Conservation (phyloP, 1,139 yeast genomes). For the Wickerhamomyces sp. region DNA sequence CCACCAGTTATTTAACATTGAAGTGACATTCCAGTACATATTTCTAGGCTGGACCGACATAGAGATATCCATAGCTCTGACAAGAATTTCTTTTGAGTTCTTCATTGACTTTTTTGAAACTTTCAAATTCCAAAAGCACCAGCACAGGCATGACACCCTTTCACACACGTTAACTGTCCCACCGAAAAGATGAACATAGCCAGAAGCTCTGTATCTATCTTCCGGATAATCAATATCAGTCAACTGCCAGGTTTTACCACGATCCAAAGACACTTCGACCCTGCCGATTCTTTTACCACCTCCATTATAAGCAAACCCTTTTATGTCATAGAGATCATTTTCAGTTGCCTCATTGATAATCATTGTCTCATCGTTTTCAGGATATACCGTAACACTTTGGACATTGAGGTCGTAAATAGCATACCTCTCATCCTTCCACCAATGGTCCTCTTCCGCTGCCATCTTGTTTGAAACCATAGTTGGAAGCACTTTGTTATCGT, state of each 20-base stretch:
- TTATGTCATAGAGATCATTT: conserved; percentile 19
- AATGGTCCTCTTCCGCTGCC: conserved; percentile 25
- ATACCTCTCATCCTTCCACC: conserved; percentile 33
- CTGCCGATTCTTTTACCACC: conserved; percentile 31
- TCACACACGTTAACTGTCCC: conserved; percentile 31
- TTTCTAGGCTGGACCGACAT: conserved; percentile 32
- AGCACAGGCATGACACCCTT: conserved; percentile 28
- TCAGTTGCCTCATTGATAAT: conserved; percentile 5
- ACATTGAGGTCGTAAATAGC: conserved; percentile 29
- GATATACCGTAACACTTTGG: conserved; percentile 29
- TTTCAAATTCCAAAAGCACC: conserved; percentile 31
- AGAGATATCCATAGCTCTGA: conserved; percentile 31
- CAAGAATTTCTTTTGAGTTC: conserved; percentile 26
- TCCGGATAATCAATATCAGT: conserved; percentile 29
- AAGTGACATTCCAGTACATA: conserved; percentile 34
- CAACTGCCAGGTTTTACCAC: conserved; percentile 28
- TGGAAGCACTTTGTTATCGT: conserved; percentile 32
- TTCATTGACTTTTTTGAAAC: conserved; percentile 20
- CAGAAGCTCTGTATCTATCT: conserved; percentile 27
- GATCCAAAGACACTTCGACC: conserved; percentile 30
- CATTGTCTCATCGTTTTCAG: conserved; percentile 25
- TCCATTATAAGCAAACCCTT: conserved; percentile 32
- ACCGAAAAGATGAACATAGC: conserved; percentile 27
- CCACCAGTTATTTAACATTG: conserved; percentile 35
- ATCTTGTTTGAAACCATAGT: conserved; percentile 30